phyloP scores from a whole-genome alignment of 2,329 filamentous ascomycete genomes.

The Sclerotinia spermophila region DNA sequence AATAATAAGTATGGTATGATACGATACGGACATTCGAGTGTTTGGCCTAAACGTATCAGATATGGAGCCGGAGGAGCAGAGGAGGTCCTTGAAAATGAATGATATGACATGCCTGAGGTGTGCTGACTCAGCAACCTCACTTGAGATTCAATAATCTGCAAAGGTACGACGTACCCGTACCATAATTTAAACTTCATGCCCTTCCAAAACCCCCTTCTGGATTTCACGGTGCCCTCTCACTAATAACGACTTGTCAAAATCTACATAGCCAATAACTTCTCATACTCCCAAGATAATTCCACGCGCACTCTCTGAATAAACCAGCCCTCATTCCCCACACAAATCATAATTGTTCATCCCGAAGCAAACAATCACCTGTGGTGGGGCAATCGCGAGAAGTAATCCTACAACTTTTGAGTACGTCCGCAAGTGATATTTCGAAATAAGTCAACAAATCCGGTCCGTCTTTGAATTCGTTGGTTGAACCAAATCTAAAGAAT shows the following conservation, averaged over 20 bases:
- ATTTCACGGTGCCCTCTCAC: conserved; percentile 13
- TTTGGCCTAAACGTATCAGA: too few relatives aligned
- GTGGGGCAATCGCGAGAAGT: conserved; percentile 33
- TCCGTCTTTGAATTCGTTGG: conserved; percentile 5
- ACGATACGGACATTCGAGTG: too few relatives aligned
- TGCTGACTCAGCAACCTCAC: conserved; percentile 14
- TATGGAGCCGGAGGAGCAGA: not conserved
- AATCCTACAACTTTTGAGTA: conserved; percentile 17
- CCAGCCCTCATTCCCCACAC: conserved; percentile 6
- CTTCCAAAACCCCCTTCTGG: conserved; percentile 1
- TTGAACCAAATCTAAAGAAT: conserved; percentile 10
- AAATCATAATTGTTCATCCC: conserved; percentile 20
- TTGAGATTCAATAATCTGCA: conserved; percentile 2
- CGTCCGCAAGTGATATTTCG: conserved; percentile 9
- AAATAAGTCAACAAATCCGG: not conserved
- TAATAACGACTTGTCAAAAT: conserved; percentile 6
- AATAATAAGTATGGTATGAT: not conserved
- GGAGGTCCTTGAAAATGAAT: not conserved
- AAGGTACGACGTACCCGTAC: conserved; percentile 5
- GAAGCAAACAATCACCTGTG: conserved; percentile 31
- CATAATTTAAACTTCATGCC: conserved; percentile 2
- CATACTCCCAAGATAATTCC: not conserved
- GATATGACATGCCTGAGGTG: not conserved
- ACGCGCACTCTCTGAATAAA: conserved; percentile 11
- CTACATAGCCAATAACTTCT: conserved; percentile 11